Evolutionary conservation across 768 basidiomycete genomes (phyloP).

Genomic region (Amanita subjunquillea): DNA sequence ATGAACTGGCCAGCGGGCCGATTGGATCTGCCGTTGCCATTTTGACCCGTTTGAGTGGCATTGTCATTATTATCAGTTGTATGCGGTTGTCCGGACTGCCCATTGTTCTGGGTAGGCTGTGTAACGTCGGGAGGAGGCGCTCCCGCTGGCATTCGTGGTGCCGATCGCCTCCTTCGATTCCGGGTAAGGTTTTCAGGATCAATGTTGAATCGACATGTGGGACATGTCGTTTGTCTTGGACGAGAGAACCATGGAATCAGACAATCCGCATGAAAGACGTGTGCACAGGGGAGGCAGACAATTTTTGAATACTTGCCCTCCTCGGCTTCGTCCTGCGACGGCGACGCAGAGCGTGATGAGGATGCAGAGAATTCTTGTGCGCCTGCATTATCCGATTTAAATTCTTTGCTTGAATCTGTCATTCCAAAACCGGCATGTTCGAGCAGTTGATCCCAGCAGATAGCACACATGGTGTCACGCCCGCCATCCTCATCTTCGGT

Average conservation of each 20-base stretch:
- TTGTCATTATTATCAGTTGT: neutral
- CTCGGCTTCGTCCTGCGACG: constrained; percentile 4
- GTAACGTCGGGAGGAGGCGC: neutral
- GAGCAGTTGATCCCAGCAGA: constrained; percentile 67
- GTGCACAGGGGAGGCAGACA: constrained; percentile 68
- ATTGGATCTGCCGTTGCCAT: neutral
- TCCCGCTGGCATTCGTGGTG: constrained; percentile 4
- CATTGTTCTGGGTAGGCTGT: neutral
- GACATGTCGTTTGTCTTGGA: constrained; percentile 72
- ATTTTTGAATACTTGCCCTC: constrained; percentile 28
- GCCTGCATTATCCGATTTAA: constrained; percentile 2
- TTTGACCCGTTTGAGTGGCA: neutral
- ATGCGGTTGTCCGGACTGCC: neutral
- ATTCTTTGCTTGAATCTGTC: constrained; percentile 12
- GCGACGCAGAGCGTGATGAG: neutral
- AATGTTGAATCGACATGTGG: constrained; percentile 75
- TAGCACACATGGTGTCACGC: constrained; percentile 48
- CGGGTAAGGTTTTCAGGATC: constrained; percentile 70
- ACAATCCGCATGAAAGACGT: constrained; percentile 74
- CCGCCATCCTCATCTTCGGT: constrained; percentile 19
- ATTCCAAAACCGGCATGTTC: constrained; percentile 26
- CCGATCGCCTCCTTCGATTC: constrained; percentile 16
- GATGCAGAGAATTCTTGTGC: constrained; percentile 10
- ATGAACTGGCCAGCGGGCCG: neutral
- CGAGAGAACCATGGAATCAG: constrained; percentile 77